A percentile compares a stretch with the other conserved stretches of the same genome.
phyloP scores from a whole-genome alignment of 371 early-diverging fungal genomes.

The Rhizopus sp. region DNA sequence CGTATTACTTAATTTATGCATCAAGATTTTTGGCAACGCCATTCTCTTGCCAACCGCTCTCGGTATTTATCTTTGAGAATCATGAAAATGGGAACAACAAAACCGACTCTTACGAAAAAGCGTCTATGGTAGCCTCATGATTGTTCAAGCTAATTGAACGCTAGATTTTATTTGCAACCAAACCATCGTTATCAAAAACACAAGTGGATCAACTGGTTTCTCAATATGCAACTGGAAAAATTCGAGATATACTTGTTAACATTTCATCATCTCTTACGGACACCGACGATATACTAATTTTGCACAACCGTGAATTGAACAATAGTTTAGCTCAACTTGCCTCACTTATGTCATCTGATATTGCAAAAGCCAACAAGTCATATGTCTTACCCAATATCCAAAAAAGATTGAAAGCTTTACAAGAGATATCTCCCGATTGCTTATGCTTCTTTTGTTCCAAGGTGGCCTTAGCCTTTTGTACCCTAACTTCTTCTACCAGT shows the following conservation, averaged over 20 bases:
- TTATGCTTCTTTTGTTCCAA: too few relatives aligned
- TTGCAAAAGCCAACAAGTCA: slow-evolving; percentile 16
- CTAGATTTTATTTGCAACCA: slow-evolving; percentile 18
- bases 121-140: slow-evolving; percentile 19
- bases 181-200: slow-evolving; percentile 16
- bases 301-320: slow-evolving; percentile 12
- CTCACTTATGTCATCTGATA: slow-evolving; percentile 16
- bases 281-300: slow-evolving; percentile 9
- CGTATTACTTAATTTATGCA: slow-evolving; percentile 18
- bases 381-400: slow-evolving; percentile 11
- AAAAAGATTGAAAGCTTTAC: slow-evolving; percentile 10
- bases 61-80: slow-evolving; percentile 14
- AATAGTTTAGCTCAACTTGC: slow-evolving; percentile 14
- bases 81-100: slow-evolving; percentile 15
- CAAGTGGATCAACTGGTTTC: slow-evolving; percentile 8
- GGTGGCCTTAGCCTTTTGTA: too few relatives aligned
- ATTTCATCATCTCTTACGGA: slow-evolving; percentile 2
- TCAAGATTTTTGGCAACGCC: slow-evolving; percentile 19
- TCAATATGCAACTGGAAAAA: slow-evolving; percentile 13
- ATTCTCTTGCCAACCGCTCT: slow-evolving; percentile 17
- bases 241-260: slow-evolving; percentile 9
- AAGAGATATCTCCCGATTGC: too few relatives aligned
- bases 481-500: too few relatives aligned
- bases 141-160: slow-evolving; percentile 15
- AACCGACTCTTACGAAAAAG: slow-evolving; percentile 14